Evolutionary conservation across 352 stramenopile species (phyloP).

Genomic region (Globisporangium middletonii): DNA sequence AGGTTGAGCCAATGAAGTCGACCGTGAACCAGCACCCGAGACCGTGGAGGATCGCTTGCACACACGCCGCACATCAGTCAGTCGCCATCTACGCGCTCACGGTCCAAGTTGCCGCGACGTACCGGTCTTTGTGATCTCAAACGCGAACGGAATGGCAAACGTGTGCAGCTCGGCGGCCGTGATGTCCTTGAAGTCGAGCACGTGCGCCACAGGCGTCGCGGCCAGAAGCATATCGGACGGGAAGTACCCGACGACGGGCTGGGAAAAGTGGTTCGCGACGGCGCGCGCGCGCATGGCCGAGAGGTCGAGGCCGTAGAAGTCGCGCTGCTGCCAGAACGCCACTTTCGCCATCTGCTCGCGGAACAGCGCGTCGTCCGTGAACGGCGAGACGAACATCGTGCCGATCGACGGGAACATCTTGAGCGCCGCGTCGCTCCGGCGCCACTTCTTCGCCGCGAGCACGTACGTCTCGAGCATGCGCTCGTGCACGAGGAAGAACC

Average conservation of each 20-base stretch:
- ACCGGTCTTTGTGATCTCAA: conserved; percentile 83
- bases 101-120: background rate
- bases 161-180: conserved; percentile 73
- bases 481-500: conserved; percentile 99
- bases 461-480: conserved; percentile 99
- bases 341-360: conserved; percentile 90
- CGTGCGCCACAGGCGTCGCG: conserved; percentile 47
- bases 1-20: conserved; percentile 91
- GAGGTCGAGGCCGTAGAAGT: conserved; percentile 98
- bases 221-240: conserved; percentile 69
- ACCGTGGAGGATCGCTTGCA: conserved; percentile 88
- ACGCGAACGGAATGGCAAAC: conserved; percentile 90
- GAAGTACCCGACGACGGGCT: conserved; percentile 94
- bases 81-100: background rate
- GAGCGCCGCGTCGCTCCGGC: conserved; percentile 62
- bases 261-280: conserved; percentile 96
- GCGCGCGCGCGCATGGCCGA: conserved; percentile 89
- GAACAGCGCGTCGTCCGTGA: conserved; percentile 93
- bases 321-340: conserved; percentile 92
- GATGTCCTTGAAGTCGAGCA: conserved; percentile 83
- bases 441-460: conserved; percentile 91
- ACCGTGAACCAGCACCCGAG: conserved; percentile 99
- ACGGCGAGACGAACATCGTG: conserved; percentile 96
- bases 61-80: background rate
- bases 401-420: conserved; percentile 97